phyloP scores from a whole-genome alignment of 75 land plant species.

The Gnetum montanum region DNA sequence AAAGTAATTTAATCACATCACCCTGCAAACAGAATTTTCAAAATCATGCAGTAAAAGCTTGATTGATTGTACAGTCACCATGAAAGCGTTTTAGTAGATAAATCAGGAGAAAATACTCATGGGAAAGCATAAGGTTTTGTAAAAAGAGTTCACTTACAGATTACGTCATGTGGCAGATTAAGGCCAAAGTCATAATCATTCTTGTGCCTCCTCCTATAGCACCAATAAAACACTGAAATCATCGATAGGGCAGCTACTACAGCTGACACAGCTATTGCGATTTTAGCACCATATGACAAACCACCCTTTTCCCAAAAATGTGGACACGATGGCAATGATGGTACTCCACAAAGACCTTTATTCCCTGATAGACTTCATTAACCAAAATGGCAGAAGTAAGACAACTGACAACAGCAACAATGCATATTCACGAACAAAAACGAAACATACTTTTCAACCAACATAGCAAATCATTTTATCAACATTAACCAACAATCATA shows the following conservation, averaged over 20 bases:
- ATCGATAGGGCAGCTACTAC: constrained; percentile 19
- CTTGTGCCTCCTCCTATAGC: constrained; percentile 33
- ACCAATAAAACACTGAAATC: constrained; percentile 24
- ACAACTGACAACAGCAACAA: neutral
- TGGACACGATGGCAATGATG: constrained; percentile 75
- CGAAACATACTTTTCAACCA: neutral
- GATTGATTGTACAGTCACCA: neutral
- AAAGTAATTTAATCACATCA: neutral
- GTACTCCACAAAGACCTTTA: constrained; percentile 83
- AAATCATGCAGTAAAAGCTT: neutral
- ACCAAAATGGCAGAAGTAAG: constrained; percentile 2
- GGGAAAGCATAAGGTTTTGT: neutral
- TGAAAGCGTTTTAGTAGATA: neutral
- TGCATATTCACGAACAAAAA: neutral
- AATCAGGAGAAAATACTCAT: neutral
- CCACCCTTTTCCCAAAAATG: constrained; percentile 61
- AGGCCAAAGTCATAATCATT: constrained; percentile 83
- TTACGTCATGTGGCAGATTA: constrained; percentile 65
- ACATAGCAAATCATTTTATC: too few species aligned
- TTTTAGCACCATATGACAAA: constrained; percentile 60
- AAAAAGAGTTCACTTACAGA: constrained; percentile 42
- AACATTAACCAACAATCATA: neutral
- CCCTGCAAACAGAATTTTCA: neutral
- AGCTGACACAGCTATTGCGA: constrained; percentile 52
- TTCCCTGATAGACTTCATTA: constrained; percentile 74